Percentiles rank a stretch among this genome's conserved stretches.
Conservation (phyloP, 2,329 filamentous ascomycete species). For the Neopestalotiopsis rosae region DNA sequence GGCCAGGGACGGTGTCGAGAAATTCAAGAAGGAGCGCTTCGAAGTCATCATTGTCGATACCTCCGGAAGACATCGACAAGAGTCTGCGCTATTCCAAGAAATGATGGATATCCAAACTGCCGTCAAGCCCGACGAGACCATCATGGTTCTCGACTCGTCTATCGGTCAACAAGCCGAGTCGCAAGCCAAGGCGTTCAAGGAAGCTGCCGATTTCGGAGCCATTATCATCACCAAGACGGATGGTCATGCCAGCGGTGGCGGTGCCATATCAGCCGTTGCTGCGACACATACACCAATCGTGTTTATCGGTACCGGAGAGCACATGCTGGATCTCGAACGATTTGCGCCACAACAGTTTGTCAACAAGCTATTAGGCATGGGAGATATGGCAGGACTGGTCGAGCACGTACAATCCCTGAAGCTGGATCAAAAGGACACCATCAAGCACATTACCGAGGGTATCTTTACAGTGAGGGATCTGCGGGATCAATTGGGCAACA, state of each 20-base stretch:
- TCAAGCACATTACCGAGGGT: constrained; percentile 97
- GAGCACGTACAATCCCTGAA: constrained; percentile 97
- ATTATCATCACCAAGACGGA: constrained; percentile 99
- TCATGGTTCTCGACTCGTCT: constrained; percentile 96
- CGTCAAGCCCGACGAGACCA: constrained; percentile 91
- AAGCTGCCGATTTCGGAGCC: constrained; percentile 93
- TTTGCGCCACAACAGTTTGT: constrained; percentile 95
- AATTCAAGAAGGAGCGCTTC: constrained; percentile 98
- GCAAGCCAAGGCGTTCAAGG: constrained; percentile 96
- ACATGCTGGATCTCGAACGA: constrained; percentile 91
- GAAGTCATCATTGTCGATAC: constrained; percentile 99
- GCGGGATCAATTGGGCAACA: constrained; percentile 93
- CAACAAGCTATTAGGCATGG: constrained; percentile 94
- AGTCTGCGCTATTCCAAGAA: constrained; percentile 93
- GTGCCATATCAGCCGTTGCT: constrained; percentile 95
- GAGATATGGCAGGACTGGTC: constrained; percentile 91
- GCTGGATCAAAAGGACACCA: constrained; percentile 96
- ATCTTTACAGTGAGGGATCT: constrained; percentile 96
- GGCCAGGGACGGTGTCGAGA: constrained; percentile 92
- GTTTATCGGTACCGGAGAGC: constrained; percentile 96
- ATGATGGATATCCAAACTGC: constrained; percentile 97
- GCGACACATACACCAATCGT: constrained; percentile 97
- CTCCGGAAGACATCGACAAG: constrained; percentile 91
- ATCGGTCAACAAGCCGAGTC: constrained; percentile 96
- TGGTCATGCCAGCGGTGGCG: constrained; percentile 92